Evolutionary conservation across 2,329 filamentous ascomycete genomes (phyloP).

Genomic region (Penicillium sp.): DNA sequence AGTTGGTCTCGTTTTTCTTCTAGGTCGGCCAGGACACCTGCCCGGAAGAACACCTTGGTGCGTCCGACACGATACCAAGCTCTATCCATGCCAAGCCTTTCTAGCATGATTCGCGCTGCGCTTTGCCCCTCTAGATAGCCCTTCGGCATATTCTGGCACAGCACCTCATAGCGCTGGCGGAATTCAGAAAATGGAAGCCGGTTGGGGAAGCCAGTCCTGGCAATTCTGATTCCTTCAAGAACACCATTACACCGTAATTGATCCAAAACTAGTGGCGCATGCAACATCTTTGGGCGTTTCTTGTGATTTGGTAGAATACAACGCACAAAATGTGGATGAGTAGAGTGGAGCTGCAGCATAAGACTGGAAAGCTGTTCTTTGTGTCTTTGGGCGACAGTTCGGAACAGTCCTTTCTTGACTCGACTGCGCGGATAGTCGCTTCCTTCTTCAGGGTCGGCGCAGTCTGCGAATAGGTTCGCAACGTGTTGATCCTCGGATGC

Average conservation of each 20-base stretch:
- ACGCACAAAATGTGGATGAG: slow-evolving; percentile 96
- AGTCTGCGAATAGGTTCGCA: slow-evolving; percentile 83
- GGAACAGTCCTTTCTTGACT: slow-evolving; percentile 96
- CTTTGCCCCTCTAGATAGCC: slow-evolving; percentile 89
- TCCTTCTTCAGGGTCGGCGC: slow-evolving; percentile 76
- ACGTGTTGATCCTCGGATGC: slow-evolving; percentile 81
- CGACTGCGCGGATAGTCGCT: slow-evolving; percentile 69
- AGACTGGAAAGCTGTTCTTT: slow-evolving; percentile 97
- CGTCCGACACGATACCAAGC: slow-evolving; percentile 89
- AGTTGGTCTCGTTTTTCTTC: slow-evolving; percentile 93
- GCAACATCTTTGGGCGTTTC: slow-evolving; percentile 91
- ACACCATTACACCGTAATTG: slow-evolving; percentile 99
- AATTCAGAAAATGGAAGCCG: slow-evolving; percentile 91
- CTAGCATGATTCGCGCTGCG: slow-evolving; percentile 82
- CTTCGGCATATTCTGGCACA: slow-evolving; percentile 85
- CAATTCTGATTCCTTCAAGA: slow-evolving; percentile 96
- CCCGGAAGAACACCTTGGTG: slow-evolving; percentile 97
- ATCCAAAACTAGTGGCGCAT: slow-evolving; percentile 88
- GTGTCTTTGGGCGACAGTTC: slow-evolving; percentile 93
- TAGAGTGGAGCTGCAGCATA: slow-evolving; percentile 92
- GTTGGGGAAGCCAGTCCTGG: slow-evolving; percentile 95
- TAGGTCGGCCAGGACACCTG: slow-evolving; percentile 91
- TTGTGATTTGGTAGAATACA: slow-evolving; percentile 99
- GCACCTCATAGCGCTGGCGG: slow-evolving; percentile 90
- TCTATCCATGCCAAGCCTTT: slow-evolving; percentile 82